Percentiles rank a stretch among this genome's conserved stretches.
These are phyloP conservation scores for Tylopilus orsonianus DNA, from an alignment of 1,284 basidiomycete species.

Conservation along the genomic window DNA sequence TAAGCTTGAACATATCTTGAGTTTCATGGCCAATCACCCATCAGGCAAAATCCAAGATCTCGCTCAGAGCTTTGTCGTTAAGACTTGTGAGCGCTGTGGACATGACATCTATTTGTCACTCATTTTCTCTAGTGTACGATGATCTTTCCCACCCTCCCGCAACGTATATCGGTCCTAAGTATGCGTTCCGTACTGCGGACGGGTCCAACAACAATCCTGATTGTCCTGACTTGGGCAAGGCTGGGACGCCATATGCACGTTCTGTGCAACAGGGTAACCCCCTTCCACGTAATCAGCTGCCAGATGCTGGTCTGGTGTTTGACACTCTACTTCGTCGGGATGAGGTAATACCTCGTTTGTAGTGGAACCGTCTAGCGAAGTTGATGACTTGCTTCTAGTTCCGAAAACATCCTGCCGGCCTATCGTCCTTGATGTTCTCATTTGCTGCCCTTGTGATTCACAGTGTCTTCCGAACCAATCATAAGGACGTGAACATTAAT, in stretches of 20 bases:
- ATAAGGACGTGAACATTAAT: constrained; percentile 68
- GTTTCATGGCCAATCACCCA: constrained; percentile 60
- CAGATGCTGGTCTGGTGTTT: constrained; percentile 77
- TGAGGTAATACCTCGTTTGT: constrained; percentile 20
- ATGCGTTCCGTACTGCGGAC: constrained; percentile 69
- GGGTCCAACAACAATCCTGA: constrained; percentile 75
- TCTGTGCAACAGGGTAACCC: constrained; percentile 74
- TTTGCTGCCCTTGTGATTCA: constrained; percentile 84
- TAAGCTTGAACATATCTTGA: constrained; percentile 69
- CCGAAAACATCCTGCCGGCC: constrained; percentile 71
- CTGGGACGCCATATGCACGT: constrained; percentile 72
- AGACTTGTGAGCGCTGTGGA: constrained; percentile 46
- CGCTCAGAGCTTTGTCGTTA: constrained; percentile 55
- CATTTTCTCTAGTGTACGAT: constrained; percentile 57
- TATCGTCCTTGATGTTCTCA: constrained; percentile 77
- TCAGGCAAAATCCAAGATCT: constrained; percentile 45
- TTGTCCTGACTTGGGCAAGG: constrained; percentile 70
- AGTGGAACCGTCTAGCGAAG: not conserved
- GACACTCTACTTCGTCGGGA: constrained; percentile 51
- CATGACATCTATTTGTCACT: constrained; percentile 1
- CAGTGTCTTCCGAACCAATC: constrained; percentile 74
- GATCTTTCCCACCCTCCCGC: constrained; percentile 75
- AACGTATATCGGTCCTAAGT: constrained; percentile 60
- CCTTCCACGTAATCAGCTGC: constrained; percentile 63
- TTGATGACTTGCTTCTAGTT: constrained; percentile 45